Percentiles rank a stretch among this genome's conserved stretches.
Evolutionary conservation across 306 rosid genomes (phyloP).

Genomic region (Prinsepia uniflora): DNA sequence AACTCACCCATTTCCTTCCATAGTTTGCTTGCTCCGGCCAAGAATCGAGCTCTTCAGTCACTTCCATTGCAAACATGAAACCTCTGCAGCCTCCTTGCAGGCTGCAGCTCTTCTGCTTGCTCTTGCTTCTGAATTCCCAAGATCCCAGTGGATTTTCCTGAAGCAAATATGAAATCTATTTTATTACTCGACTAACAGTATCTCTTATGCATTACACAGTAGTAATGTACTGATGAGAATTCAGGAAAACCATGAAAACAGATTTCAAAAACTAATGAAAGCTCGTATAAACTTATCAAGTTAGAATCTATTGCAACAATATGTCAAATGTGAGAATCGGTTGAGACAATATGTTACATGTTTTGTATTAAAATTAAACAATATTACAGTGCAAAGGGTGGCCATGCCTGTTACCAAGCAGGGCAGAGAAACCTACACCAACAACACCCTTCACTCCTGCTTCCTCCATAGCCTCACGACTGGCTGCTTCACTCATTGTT

Average conservation of each 20-base stretch:
- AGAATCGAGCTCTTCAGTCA: slow-evolving; percentile 35
- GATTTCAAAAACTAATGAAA: background rate
- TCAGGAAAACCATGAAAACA: background rate
- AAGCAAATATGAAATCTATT: slow-evolving; percentile 12
- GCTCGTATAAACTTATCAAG: background rate
- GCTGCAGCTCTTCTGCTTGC: slow-evolving; percentile 22
- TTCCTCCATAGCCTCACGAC: slow-evolving; percentile 39
- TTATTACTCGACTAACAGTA: background rate
- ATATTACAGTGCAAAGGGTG: background rate
- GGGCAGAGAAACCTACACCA: slow-evolving; percentile 26
- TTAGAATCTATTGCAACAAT: background rate
- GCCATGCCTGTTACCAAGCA: slow-evolving; percentile 23
- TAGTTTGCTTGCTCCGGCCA: slow-evolving; percentile 35
- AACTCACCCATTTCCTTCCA: slow-evolving; percentile 37
- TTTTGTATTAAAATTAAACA: background rate
- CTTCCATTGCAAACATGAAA: slow-evolving; percentile 32
- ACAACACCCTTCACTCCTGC: slow-evolving; percentile 38
- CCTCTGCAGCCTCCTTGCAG: slow-evolving; percentile 35
- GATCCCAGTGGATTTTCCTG: slow-evolving; percentile 36
- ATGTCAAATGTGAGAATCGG: background rate
- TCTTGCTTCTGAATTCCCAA: slow-evolving; percentile 40
- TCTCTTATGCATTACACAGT: background rate
- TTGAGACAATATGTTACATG: background rate
- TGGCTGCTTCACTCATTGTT: slow-evolving; percentile 30
- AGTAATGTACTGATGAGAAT: background rate